These are phyloP conservation scores for Nicotiana tabacum DNA, from an alignment of 257 asterid genomes.

Conservation along the genomic window DNA sequence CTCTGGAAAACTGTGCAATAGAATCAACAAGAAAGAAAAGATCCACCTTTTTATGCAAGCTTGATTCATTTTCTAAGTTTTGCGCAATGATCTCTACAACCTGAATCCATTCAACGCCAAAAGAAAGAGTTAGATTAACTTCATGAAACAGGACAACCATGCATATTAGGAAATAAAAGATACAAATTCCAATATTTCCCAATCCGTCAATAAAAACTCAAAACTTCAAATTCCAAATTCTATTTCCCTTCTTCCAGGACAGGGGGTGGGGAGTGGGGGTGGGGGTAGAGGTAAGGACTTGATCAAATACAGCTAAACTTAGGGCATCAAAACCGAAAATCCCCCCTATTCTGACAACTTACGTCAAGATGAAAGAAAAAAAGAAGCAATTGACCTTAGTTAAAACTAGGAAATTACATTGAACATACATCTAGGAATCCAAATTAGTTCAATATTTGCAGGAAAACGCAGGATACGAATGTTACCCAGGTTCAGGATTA, in stretches of 20 bases:
- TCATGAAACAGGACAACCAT: background rate
- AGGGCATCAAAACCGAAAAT: background rate
- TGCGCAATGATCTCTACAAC: conserved; percentile 69
- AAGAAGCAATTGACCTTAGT: background rate
- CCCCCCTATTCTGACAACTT: background rate
- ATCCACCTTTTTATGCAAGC: conserved; percentile 68
- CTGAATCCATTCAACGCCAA: conserved; percentile 27
- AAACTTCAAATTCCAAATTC: background rate
- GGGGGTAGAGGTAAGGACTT: background rate
- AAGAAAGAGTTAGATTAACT: conserved; percentile 4
- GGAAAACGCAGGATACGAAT: background rate
- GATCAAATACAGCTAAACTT: background rate
- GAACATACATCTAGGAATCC: background rate
- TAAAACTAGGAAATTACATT: background rate
- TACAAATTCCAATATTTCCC: background rate
- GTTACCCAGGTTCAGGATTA: background rate
- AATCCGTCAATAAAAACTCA: background rate
- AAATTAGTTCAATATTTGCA: background rate
- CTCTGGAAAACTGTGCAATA: conserved; percentile 69
- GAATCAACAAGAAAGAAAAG: conserved; percentile 86
- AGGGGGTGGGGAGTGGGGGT: too few species aligned
- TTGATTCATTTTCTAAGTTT: conserved; percentile 57
- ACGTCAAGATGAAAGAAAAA: background rate
- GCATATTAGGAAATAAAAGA: background rate
- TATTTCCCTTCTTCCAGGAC: background rate